Base-by-base conservation (phyloP, 352 stramenopile genomes). In the Blastocystis sp. region DNA sequence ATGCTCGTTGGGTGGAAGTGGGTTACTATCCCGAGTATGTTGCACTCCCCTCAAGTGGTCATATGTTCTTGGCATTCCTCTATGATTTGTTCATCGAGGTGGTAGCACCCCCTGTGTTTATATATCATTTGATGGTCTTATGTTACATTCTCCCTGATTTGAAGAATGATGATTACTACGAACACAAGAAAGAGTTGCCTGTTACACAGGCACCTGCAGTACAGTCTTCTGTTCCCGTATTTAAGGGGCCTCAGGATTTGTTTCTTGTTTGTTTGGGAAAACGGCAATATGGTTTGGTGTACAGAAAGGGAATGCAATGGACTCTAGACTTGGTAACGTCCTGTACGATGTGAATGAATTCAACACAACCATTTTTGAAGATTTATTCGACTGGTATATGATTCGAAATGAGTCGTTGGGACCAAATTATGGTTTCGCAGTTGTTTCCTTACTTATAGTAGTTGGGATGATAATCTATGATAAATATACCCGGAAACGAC, bases 41-140 rank as follows among this genome's bases (percentile, higher is more conserved):
- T 37, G 64, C 64, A 11, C 33, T 76, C 22, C 64, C 64, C 33
- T 48, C 64, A 15, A 37, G 30, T 48, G 64, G 64, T 51, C 35
- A 54, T 22, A 76, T 76, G 64, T 44, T 76, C 35, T 33, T 76
- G 6, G 64, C 64, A 1, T 76, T 76, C 33, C 6, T 76, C 4
- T 76, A 54, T 44, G 64, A 76, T 22, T 53, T 76, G 64, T 11
- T 76, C 30, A 76, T 76, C 33, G 64, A 76, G 64, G 64, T 76
- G 2, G 42, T 76, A 0, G 15, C 64, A 44, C 64, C 64, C 7
- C 64, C 64, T 27, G 64, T 76, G 2, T 76, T 76, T 22, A 76
- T 76, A 6, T 76, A 76, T 33, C 64, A 76, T 27, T 5, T 76
- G 30, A 76, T 76, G 64, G 64, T 76, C 4, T 44, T 76, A 27